Evolutionary conservation across 306 rosid genomes (phyloP).

Genomic region (Citrullus mucosospermus): DNA sequence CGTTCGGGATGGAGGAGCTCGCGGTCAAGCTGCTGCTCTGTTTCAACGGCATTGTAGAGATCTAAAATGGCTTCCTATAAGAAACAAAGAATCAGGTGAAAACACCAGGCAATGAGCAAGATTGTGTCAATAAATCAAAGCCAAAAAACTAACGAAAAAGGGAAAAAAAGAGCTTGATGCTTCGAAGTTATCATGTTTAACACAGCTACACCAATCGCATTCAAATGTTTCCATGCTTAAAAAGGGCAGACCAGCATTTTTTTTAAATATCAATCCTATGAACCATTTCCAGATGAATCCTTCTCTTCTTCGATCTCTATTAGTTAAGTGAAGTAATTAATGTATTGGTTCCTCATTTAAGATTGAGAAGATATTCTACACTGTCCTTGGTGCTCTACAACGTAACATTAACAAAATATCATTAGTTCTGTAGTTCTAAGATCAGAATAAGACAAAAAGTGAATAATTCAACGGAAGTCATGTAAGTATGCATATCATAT

Average conservation of each 20-base stretch:
- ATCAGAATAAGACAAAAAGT: background rate
- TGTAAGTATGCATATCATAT: background rate
- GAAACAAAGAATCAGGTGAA: background rate
- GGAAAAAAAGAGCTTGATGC: background rate
- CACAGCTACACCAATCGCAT: background rate
- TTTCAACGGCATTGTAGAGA: slow-evolving; percentile 25
- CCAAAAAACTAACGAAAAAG: background rate
- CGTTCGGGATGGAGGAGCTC: slow-evolving; percentile 65
- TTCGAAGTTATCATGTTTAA: background rate
- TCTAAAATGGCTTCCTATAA: slow-evolving; percentile 66
- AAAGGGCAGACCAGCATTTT: background rate
- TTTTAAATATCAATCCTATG: background rate
- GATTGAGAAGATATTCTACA: background rate
- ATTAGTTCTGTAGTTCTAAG: background rate
- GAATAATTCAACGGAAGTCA: background rate
- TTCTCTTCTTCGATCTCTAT: background rate
- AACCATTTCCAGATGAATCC: background rate
- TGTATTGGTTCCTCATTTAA: background rate
- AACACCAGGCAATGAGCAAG: background rate
- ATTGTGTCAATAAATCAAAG: background rate
- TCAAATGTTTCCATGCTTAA: background rate
- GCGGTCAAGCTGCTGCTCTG: slow-evolving; percentile 37
- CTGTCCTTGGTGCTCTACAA: background rate
- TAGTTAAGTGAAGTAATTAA: background rate
- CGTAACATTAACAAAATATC: background rate